phyloP scores from a whole-genome alignment of 345 rosid species.

The Laguncularia racemosa region DNA sequence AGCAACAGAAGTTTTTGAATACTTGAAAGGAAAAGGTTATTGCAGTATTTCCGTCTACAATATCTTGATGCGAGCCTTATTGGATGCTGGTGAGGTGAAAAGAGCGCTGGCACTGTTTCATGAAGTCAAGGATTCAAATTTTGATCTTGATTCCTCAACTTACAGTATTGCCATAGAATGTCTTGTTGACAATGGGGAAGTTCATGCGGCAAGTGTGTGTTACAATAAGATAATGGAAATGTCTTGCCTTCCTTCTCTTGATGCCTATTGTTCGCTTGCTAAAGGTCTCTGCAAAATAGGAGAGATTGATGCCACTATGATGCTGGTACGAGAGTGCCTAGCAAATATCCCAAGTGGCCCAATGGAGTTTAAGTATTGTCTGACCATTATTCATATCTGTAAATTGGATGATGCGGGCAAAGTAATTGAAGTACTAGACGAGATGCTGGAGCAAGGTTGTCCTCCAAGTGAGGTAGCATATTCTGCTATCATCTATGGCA shows the following conservation, averaged over 20 bases:
- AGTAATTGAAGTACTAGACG: conserved; percentile 62
- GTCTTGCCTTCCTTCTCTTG: conserved; percentile 55
- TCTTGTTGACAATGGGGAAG: conserved; percentile 41
- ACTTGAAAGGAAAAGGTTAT: conserved; percentile 56
- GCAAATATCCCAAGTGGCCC: conserved; percentile 66
- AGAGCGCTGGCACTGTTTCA: conserved; percentile 50
- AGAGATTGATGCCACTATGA: conserved; percentile 77
- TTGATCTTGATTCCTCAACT: conserved; percentile 46
- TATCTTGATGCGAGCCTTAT: conserved; percentile 56
- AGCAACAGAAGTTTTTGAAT: conserved; percentile 58
- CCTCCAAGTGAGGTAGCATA: conserved; percentile 45
- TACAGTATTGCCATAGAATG: conserved; percentile 50
- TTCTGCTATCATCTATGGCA: conserved; percentile 65
- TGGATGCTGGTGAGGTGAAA: conserved; percentile 38
- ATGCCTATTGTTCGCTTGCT: conserved; percentile 62
- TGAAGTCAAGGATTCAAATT: conserved; percentile 42
- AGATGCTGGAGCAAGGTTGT: conserved; percentile 66
- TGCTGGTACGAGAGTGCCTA: conserved; percentile 80
- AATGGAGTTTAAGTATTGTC: conserved; percentile 64
- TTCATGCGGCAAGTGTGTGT: conserved; percentile 55
- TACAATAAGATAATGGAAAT: conserved; percentile 71
- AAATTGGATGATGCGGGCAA: conserved; percentile 41
- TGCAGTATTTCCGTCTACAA: conserved; percentile 47
- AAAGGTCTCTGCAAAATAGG: conserved; percentile 67
- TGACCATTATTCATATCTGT: conserved; percentile 53